phyloP scores from a whole-genome alignment of 345 rosid genomes.

The Eucalyptus curtisii region DNA sequence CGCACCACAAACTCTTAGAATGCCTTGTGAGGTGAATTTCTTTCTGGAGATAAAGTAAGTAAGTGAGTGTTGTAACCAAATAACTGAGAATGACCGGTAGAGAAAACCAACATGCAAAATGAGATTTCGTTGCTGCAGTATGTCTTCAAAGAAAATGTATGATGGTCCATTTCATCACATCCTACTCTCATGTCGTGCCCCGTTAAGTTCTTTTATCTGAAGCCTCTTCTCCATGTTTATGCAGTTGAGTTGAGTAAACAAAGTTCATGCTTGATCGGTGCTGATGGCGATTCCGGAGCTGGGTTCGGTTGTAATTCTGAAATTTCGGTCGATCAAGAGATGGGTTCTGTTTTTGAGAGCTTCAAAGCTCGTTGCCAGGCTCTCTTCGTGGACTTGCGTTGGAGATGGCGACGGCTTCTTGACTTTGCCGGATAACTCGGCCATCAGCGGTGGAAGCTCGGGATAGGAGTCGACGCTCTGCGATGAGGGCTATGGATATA shows the following conservation, averaged over 20 bases:
- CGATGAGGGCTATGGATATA: not conserved
- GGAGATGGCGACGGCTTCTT: too few relatives aligned
- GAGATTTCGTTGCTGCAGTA: not conserved
- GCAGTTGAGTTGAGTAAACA: conserved; percentile 42
- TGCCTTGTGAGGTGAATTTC: not conserved
- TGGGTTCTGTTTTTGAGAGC: not conserved
- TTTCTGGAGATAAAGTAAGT: not conserved
- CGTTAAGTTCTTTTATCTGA: not conserved
- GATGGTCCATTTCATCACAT: too few relatives aligned
- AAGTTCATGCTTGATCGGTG: conserved; percentile 14
- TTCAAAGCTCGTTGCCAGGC: not conserved
- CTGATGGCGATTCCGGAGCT: conserved; percentile 22
- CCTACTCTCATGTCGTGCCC: too few relatives aligned
- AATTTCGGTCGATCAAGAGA: conserved; percentile 33
- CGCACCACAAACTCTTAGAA: not conserved
- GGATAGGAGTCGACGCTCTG: not conserved
- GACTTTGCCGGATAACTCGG: too few relatives aligned
- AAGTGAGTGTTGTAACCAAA: not conserved
- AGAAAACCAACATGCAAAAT: not conserved
- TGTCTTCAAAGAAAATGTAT: not conserved
- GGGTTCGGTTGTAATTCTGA: conserved; percentile 5
- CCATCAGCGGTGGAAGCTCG: too few relatives aligned
- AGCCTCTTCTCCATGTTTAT: not conserved
- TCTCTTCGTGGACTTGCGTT: too few relatives aligned
- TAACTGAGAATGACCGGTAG: not conserved